phyloP scores from a whole-genome alignment of 1,139 yeast species.

The Candida sojae region DNA sequence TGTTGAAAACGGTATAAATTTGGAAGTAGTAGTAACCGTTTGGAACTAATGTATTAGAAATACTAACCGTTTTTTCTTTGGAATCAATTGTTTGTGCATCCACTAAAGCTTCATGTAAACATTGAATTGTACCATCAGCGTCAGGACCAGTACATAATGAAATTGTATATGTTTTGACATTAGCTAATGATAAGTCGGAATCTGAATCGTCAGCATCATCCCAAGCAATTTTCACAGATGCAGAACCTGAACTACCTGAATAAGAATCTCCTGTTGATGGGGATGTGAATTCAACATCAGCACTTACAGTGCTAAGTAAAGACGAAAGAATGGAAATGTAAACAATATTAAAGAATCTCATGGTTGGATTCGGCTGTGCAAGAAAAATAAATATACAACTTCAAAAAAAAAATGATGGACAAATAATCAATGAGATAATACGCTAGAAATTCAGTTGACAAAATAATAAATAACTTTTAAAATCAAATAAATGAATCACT shows the following conservation, averaged over 20 bases:
- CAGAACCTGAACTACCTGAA: slow-evolving; percentile 51
- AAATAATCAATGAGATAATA: neutral
- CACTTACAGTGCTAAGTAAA: slow-evolving; percentile 19
- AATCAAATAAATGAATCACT: neutral
- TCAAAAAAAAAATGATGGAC: neutral
- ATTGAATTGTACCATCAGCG: slow-evolving; percentile 46
- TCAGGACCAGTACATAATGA: slow-evolving; percentile 63
- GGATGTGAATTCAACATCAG: slow-evolving; percentile 58
- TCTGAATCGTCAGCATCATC: slow-evolving; percentile 39
- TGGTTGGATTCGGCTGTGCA: neutral
- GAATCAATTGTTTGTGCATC: slow-evolving; percentile 19
- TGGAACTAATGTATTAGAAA: slow-evolving; percentile 48
- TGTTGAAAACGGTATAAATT: slow-evolving; percentile 49
- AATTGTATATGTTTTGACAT: slow-evolving; percentile 51
- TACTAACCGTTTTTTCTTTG: slow-evolving; percentile 38
- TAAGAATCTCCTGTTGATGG: slow-evolving; percentile 54
- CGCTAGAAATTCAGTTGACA: neutral
- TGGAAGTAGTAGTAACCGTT: slow-evolving; percentile 75
- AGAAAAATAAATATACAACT: too few species aligned
- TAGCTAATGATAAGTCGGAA: slow-evolving; percentile 42
- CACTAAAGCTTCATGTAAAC: slow-evolving; percentile 34
- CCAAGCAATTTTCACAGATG: slow-evolving; percentile 59
- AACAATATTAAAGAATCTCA: slow-evolving; percentile 4
- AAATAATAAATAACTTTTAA: neutral
- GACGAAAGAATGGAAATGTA: slow-evolving; percentile 5